These are phyloP conservation scores for Themeda triandra DNA, from an alignment of 176 grass and related monocot species.

Conservation along the genomic window DNA sequence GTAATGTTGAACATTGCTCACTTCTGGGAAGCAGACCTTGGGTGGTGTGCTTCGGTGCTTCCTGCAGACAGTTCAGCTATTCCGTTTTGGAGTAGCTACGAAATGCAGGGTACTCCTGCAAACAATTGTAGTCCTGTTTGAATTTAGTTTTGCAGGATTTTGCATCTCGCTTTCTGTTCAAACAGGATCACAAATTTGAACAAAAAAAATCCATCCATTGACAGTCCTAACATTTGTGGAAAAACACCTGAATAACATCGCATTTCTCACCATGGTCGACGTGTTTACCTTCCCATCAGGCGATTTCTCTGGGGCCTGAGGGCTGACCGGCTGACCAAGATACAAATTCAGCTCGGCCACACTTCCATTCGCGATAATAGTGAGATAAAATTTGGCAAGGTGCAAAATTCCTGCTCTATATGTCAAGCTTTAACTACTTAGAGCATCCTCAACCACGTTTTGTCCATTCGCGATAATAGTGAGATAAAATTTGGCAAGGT, in stretches of 20 bases:
- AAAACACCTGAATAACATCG: background rate
- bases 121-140: no score
- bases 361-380: background rate
- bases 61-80: background rate
- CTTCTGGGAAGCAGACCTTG: no score
- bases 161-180: background rate
- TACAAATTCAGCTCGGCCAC: background rate
- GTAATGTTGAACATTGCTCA: slow-evolving; percentile 1
- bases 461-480: background rate
- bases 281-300: no score
- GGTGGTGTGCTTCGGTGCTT: no score
- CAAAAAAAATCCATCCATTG: no score
- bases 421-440: slow-evolving; percentile 1
- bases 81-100: background rate
- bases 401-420: background rate
- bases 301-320: no score
- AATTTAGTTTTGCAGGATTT: no score
- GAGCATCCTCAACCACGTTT: no score
- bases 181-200: background rate
- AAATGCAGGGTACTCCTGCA: background rate
- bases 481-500: background rate
- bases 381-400: background rate
- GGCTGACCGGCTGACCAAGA: background rate
- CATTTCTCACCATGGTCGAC: background rate
- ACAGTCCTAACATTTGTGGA: background rate